Base-by-base conservation (phyloP, 1,284 basidiomycete genomes). In the Gymnopus androsaceus region DNA sequence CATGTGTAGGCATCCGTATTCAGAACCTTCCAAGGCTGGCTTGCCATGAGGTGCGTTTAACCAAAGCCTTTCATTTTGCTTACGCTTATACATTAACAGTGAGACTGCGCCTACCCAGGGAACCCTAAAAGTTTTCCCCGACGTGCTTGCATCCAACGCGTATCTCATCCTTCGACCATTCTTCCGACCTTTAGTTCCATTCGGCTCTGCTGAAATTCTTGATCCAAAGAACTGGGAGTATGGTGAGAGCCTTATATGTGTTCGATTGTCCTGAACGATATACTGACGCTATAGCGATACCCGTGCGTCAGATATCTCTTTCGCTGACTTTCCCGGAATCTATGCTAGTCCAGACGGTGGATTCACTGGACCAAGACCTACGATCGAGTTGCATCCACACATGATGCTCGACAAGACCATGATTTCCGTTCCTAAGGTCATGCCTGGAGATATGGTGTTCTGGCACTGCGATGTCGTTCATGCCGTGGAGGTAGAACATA, bases 381-480 rank as follows among this genome's bases (percentile, higher is more conserved):
- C 78, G 12, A 69, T 76, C 1, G 68, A 69, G 40, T 67, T 73
- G 4, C 87, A 90, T 64, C 87, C 87, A 23, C 85, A 95, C 66
- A 72, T 95, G 44, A 72, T 76, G 50, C 78, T 95, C 1, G 79
- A 81, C 3, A 69, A 82, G 56, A 87, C 84, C 1, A 93, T 94
- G 88, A 82, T 84, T 3, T 85, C 88, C 3, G 76, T 90, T 12
- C 89, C 90, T 0, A 78, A 77, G 57, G 90, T 93, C 9, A 74
- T 77, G 37, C 91, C 92, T 0, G 93, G 92, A 3, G 92, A 94
- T 66, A 84, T 87, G 67, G 90, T 92, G 1, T 92, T 92, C 73
- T 94, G 92, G 91, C 92, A 94, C 67, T 90, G 87, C 63, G 89
- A 94, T 68, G 80, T 88, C 12, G 78, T 94, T 4, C 93, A 95